Evolutionary conservation across 345 rosid species (phyloP).

Genomic region (Rhizophora mangle): DNA sequence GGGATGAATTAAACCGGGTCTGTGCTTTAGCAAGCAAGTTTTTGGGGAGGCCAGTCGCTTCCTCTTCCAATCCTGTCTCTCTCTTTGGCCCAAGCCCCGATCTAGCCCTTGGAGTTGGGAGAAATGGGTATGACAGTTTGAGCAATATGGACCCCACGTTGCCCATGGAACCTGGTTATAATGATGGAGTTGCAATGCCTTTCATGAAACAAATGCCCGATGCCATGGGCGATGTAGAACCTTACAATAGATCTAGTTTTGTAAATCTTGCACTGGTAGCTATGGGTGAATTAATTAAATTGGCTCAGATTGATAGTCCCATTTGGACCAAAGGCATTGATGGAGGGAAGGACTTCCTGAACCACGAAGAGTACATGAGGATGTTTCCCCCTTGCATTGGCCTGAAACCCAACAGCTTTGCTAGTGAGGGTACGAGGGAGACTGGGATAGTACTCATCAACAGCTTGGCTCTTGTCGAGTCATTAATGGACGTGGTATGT

Average conservation of each 20-base stretch:
- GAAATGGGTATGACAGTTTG: conserved; percentile 30
- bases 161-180: conserved; percentile 30
- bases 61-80: conserved; percentile 28
- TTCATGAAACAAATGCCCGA: conserved; percentile 13
- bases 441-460: conserved; percentile 46
- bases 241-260: conserved; percentile 34
- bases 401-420: conserved; percentile 32
- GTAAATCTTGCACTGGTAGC: conserved; percentile 56
- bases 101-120: conserved; percentile 36
- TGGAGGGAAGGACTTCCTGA: conserved; percentile 44
- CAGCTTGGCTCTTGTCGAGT: conserved; percentile 55
- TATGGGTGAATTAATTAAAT: conserved; percentile 56
- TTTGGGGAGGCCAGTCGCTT: conserved; percentile 46
- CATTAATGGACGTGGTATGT: conserved; percentile 70
- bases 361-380: conserved; percentile 51
- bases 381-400: conserved; percentile 34
- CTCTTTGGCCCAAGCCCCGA: conserved; percentile 29
- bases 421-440: conserved; percentile 56
- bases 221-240: conserved; percentile 16
- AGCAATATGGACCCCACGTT: conserved; percentile 15
- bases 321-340: conserved; percentile 52
- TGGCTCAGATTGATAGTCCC: conserved; percentile 44
- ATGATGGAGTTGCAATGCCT: conserved; percentile 22
- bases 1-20: conserved; percentile 47
- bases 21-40: conserved; percentile 50